Percentiles rank a stretch among this genome's conserved stretches.
Conservation (phyloP, 2,329 filamentous ascomycete genomes). For the Cercospora zeina region DNA sequence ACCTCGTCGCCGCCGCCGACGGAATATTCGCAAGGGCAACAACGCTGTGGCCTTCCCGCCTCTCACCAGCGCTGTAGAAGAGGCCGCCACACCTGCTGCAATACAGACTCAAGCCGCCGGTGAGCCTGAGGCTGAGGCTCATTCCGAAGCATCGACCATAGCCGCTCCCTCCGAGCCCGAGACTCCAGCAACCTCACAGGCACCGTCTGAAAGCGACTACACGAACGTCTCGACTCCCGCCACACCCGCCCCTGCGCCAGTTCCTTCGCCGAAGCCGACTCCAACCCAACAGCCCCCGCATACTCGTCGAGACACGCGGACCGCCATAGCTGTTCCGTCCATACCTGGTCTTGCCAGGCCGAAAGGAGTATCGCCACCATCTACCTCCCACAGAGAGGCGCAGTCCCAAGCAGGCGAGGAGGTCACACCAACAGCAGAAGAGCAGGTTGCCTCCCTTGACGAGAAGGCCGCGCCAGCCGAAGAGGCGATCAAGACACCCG, state of each 20-base stretch:
- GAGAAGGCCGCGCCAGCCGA: constrained; percentile 37
- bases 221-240: constrained; percentile 51
- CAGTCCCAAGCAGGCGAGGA: constrained; percentile 20
- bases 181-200: constrained; percentile 60
- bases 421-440: constrained; percentile 22
- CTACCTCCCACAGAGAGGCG: constrained; percentile 39
- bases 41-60: constrained; percentile 54
- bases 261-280: constrained; percentile 38
- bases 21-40: constrained; percentile 42
- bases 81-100: constrained; percentile 21
- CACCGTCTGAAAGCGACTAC: constrained; percentile 58
- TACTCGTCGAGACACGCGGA: constrained; percentile 46
- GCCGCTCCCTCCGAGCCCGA: constrained; percentile 52
- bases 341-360: constrained; percentile 52
- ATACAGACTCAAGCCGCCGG: constrained; percentile 25
- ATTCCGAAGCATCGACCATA: constrained; percentile 49
- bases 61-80: constrained; percentile 40
- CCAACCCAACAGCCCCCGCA: constrained; percentile 33
- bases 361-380: constrained; percentile 42
- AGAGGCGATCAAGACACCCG: constrained; percentile 46
- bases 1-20: constrained; percentile 49
- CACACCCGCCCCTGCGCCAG: constrained; percentile 42
- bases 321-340: constrained; percentile 55
- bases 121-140: constrained; percentile 28
- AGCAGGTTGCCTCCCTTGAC: constrained; percentile 15